Base-by-base conservation (phyloP, 441 rosid species). In the Euphorbia celastroides region DNA sequence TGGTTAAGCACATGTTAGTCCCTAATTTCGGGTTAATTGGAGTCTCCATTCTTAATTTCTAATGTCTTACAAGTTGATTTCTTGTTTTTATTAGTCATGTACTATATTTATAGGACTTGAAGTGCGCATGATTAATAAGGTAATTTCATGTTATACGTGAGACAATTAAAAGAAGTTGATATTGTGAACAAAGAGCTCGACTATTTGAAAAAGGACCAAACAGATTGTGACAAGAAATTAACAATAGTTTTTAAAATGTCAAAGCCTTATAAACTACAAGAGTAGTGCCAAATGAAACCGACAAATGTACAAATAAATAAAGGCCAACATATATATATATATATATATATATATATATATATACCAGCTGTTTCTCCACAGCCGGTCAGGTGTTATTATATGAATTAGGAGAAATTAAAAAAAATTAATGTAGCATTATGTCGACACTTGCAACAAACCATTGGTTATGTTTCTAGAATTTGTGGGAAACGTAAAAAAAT, bases 1-100 rank as follows among this genome's bases (percentile, higher is more conserved):
- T 10, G 0, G 1, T 6, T 28, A 72, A 30, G 60, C 62, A 70
- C 66, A 65, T 73, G 32, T 27, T 25, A 16, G 54, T 61, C 58
- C 67, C 68, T 61, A 38, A 72, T 58, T 57, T 38, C 34, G 19
- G 26, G 30, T 13, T 62, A 52, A 61, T 20, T 64, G 60, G 2
- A 14, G 20, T 27, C 70, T 64, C 66, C 72, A 36, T 9, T 7
- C 12, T 38, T n/a, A n/a, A n/a, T 9, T 38, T 38, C 12, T 2
- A 9, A 38, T 38, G 44, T 38, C 12, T 38, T 3, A 38, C 7
- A 38, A 38, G 12, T 2, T 38, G 1, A 38, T 2, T 38, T 38
- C 44, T 38, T 38, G 12, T 7, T 38, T 38, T 38, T 2, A 2
- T 38, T 34, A 3, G 4, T 34, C 38, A 9, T 34, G 38, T 34